A percentile compares a stretch with the other conserved stretches of the same genome.
Evolutionary conservation across 805 yeast genomes (phyloP).

Genomic region (Candida sakaeoensis): DNA sequence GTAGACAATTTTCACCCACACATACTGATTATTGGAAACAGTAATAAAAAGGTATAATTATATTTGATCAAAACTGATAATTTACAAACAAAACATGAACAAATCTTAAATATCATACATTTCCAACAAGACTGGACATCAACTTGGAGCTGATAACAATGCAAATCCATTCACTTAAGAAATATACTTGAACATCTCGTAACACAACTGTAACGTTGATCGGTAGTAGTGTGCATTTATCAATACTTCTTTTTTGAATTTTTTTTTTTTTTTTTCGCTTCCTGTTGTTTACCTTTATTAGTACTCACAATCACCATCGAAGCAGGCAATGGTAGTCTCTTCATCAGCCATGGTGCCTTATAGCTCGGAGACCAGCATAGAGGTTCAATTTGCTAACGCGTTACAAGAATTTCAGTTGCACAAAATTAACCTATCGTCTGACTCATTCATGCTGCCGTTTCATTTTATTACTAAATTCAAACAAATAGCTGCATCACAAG

Average conservation of each 20-base stretch:
- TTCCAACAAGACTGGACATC: too few relatives aligned
- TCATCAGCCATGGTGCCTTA: constrained; percentile 9
- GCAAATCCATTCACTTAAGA: too few relatives aligned
- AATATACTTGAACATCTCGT: too few relatives aligned
- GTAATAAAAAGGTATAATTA: too few relatives aligned
- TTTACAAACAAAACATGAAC: too few relatives aligned
- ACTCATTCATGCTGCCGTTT: constrained; percentile 34
- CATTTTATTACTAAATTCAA: constrained; percentile 44
- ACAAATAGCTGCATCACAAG: constrained; percentile 45
- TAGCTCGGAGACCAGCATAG: constrained; percentile 10
- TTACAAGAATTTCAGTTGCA: constrained; percentile 25
- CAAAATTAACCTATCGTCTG: background rate
- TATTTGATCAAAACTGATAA: too few relatives aligned
- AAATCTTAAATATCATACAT: too few relatives aligned
- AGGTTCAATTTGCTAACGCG: constrained; percentile 27
- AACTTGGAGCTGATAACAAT: too few relatives aligned
- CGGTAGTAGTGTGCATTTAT: background rate
- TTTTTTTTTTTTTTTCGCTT: background rate
- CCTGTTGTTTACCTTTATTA: background rate
- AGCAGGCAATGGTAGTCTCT: constrained; percentile 2
- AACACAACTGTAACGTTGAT: too few relatives aligned
- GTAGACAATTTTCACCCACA: too few relatives aligned
- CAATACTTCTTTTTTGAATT: constrained; percentile 1
- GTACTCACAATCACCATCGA: background rate
- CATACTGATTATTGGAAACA: too few relatives aligned